Conservation (phyloP, 2,329 filamentous ascomycete genomes). For the Tolypocladium amazonense region DNA sequence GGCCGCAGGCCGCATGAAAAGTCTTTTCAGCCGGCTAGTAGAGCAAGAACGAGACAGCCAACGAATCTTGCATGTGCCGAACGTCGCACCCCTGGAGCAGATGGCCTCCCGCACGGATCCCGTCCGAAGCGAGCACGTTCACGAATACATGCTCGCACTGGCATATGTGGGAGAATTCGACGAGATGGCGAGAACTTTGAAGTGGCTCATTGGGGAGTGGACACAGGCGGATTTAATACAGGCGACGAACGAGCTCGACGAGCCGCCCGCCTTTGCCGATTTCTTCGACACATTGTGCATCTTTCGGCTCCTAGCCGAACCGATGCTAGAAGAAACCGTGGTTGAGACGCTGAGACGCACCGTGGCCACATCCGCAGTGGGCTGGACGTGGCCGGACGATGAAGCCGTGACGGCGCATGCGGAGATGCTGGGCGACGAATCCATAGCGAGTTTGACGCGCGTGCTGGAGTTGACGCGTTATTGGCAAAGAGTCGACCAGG, state of each 20-base stretch:
- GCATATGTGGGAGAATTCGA: constrained; percentile 48
- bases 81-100: constrained; percentile 19
- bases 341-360: constrained; percentile 18
- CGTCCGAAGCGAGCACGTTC: constrained; percentile 27
- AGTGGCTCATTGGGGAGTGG: constrained; percentile 47
- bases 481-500: not conserved
- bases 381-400: constrained; percentile 28
- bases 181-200: constrained; percentile 44
- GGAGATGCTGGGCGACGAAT: constrained; percentile 12
- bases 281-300: constrained; percentile 30
- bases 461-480: constrained; percentile 10
- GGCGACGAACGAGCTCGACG: constrained; percentile 22
- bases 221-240: constrained; percentile 19
- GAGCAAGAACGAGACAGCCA: constrained; percentile 12
- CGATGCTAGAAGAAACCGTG: constrained; percentile 22
- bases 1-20: constrained; percentile 13
- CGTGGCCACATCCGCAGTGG: constrained; percentile 13
- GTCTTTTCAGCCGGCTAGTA: constrained; percentile 14
- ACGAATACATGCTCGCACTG: constrained; percentile 53
- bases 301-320: constrained; percentile 38
- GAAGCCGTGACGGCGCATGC: constrained; percentile 23
- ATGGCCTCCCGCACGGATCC: constrained; percentile 22
- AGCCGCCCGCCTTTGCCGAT: constrained; percentile 20
- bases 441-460: constrained; percentile 12
- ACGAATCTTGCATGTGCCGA: constrained; percentile 6